A percentile compares a stretch with the other conserved stretches of the same genome.
These are phyloP conservation scores for Smallanthus sonchifolius DNA, from an alignment of 129 eudicot species.

Conservation along the genomic window DNA sequence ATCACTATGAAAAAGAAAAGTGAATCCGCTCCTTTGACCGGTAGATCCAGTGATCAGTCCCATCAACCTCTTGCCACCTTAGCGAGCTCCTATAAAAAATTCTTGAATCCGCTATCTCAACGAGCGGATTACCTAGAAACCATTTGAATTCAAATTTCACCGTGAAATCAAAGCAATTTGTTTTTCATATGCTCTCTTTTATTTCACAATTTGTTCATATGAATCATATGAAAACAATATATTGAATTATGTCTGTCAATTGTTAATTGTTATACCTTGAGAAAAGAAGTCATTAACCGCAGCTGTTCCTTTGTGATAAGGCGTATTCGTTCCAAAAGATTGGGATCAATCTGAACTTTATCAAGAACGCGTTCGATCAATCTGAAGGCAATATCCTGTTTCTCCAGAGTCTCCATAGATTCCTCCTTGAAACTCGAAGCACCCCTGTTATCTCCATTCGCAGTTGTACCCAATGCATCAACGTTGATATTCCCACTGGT, in stretches of 20 bases:
- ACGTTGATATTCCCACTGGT: slow-evolving; percentile 31
- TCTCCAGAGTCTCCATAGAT: slow-evolving; percentile 67
- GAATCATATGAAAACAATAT: background rate
- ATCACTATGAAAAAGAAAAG: too few species aligned
- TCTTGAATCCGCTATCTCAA: too few species aligned
- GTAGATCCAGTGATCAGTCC: too few species aligned
- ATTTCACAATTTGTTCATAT: background rate
- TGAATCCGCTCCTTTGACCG: too few species aligned
- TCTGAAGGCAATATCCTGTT: slow-evolving; percentile 69
- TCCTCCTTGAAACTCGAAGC: slow-evolving; percentile 57
- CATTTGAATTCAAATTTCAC: too few species aligned
- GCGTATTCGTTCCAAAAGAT: slow-evolving; percentile 70
- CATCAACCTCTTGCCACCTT: too few species aligned
- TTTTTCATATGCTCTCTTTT: background rate
- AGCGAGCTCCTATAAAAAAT: too few species aligned
- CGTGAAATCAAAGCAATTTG: too few species aligned
- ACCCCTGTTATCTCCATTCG: slow-evolving; percentile 31
- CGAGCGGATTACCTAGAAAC: too few species aligned
- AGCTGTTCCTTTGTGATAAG: slow-evolving; percentile 64
- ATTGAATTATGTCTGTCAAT: background rate
- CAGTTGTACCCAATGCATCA: slow-evolving; percentile 33
- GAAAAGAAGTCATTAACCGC: slow-evolving; percentile 55
- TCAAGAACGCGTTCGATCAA: slow-evolving; percentile 59
- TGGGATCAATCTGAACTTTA: slow-evolving; percentile 55
- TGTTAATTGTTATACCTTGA: slow-evolving; percentile 50